Evolutionary conservation across 2,329 filamentous ascomycete species (phyloP).

Genomic region (Amesomyces nigricolor): DNA sequence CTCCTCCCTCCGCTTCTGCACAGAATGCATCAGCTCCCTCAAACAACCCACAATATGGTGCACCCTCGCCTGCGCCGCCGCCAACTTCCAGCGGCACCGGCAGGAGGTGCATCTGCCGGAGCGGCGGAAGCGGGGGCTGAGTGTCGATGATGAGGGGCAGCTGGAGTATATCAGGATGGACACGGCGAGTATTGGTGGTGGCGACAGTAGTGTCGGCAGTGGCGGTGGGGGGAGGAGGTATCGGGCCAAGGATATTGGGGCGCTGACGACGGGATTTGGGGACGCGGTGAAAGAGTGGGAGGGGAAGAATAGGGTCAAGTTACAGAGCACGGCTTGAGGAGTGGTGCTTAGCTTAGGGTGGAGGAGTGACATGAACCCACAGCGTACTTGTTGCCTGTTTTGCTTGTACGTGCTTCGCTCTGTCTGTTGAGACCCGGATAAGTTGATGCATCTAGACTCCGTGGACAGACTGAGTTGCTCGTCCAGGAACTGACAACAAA

Average conservation of each 20-base stretch:
- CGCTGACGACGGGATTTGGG: conserved; percentile 18
- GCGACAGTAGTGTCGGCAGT: neutral
- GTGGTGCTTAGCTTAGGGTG: neutral
- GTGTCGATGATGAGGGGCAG: conserved; percentile 18
- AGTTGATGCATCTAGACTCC: too few relatives aligned
- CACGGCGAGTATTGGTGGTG: neutral
- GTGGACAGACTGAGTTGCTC: too few relatives aligned
- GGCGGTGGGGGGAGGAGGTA: conserved; percentile 15
- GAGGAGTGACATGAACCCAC: neutral
- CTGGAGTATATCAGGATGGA: conserved; percentile 15
- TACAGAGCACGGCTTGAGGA: neutral
- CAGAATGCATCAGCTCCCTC: conserved; percentile 30
- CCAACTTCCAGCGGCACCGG: conserved; percentile 32
- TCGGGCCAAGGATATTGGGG: conserved; percentile 22
- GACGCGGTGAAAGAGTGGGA: conserved; percentile 24
- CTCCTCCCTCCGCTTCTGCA: conserved; percentile 29
- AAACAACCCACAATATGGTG: conserved; percentile 31
- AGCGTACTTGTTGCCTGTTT: too few relatives aligned
- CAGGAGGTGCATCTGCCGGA: conserved; percentile 30
- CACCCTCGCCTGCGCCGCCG: conserved; percentile 29
- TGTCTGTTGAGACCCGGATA: too few relatives aligned
- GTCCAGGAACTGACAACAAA: too few relatives aligned
- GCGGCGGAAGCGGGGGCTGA: conserved; percentile 19
- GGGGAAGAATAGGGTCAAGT: conserved; percentile 10
- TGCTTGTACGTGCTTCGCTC: too few relatives aligned